phyloP scores from a whole-genome alignment of 2,329 filamentous ascomycete species.

The Ophiostoma montium region DNA sequence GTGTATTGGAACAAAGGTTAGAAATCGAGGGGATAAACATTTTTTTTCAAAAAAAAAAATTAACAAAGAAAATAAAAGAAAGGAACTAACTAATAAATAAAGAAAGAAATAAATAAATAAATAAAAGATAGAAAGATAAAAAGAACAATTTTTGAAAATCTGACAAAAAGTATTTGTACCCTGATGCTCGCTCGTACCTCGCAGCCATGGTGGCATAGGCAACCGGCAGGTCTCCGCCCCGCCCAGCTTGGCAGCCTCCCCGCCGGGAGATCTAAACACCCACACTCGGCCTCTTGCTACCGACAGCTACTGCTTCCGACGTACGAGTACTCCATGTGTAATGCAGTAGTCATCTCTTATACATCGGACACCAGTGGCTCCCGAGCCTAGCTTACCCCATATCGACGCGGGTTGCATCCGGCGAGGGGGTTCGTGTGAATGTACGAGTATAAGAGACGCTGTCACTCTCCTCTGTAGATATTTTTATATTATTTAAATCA shows the following conservation, averaged over 20 bases:
- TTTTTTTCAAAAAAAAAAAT: neutral
- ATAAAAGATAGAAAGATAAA: too few relatives aligned
- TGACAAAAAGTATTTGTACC: too few relatives aligned
- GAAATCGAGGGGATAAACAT: neutral
- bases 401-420: neutral
- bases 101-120: neutral
- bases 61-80: neutral
- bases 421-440: neutral
- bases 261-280: conserved; percentile 1
- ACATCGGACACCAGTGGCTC: conserved; percentile 1
- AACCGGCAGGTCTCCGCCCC: too few relatives aligned
- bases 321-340: conserved; percentile 6
- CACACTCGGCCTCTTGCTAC: conserved; percentile 1
- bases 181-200: too few relatives aligned
- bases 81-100: neutral
- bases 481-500: too few relatives aligned
- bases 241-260: too few relatives aligned
- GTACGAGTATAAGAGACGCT: too few relatives aligned
- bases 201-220: too few relatives aligned
- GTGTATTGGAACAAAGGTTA: neutral
- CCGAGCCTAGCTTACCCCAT: neutral
- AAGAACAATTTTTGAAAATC: too few relatives aligned
- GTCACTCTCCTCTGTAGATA: too few relatives aligned
- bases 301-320: neutral
- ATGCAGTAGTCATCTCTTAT: conserved; percentile 7